Conservation (phyloP, 768 basidiomycete species). For the Dentipellis fragilis region DNA sequence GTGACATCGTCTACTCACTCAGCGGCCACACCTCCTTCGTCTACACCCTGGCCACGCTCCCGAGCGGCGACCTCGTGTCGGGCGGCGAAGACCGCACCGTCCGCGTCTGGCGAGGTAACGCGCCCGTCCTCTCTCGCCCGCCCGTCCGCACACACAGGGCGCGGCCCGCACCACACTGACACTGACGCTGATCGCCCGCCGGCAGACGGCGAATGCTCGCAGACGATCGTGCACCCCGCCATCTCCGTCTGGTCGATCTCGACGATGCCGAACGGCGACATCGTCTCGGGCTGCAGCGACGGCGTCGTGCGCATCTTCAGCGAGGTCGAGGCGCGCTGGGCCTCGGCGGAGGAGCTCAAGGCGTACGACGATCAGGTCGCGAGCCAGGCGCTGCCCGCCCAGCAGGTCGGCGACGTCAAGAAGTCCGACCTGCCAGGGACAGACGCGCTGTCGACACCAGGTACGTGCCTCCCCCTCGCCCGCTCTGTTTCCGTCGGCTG, state of each 20-base stretch:
- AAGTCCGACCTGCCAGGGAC: conserved; percentile 79
- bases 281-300: conserved; percentile 88
- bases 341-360: conserved; percentile 50
- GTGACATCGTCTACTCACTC: conserved; percentile 67
- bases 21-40: conserved; percentile 96
- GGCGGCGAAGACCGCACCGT: conserved; percentile 91
- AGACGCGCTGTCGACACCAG: conserved; percentile 70
- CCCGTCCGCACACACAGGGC: background rate
- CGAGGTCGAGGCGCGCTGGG: conserved; percentile 61
- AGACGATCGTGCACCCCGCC: conserved; percentile 87
- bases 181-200: background rate
- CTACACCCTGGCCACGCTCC: conserved; percentile 78
- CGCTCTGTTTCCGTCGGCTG: no score
- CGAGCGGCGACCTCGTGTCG: conserved; percentile 77
- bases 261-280: conserved; percentile 81
- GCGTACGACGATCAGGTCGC: conserved; percentile 70
- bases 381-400: conserved; percentile 68
- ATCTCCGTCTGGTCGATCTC: conserved; percentile 97
- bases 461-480: conserved; percentile 27
- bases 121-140: conserved; percentile 14
- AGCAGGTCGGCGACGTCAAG: conserved; percentile 85
- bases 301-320: conserved; percentile 83
- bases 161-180: background rate
- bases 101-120: conserved; percentile 80
- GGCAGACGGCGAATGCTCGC: conserved; percentile 77